phyloP scores from a whole-genome alignment of 2,329 filamentous ascomycete species.

The Dendryphion nanum region DNA sequence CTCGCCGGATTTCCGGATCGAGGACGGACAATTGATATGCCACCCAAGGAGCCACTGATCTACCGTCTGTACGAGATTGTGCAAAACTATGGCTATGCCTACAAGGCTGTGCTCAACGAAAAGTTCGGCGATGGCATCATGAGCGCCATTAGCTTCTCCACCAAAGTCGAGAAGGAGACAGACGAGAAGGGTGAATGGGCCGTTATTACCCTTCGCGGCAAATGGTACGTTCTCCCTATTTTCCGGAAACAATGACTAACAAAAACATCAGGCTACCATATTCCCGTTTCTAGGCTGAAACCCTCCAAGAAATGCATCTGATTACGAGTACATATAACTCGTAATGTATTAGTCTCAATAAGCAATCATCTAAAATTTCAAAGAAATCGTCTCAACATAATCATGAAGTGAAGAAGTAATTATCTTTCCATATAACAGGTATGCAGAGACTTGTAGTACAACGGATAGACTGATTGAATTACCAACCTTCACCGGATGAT shows the following conservation, averaged over 20 bases:
- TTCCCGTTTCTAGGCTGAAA: slow-evolving; percentile 47
- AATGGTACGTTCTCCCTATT: slow-evolving; percentile 64
- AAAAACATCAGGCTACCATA: slow-evolving; percentile 50
- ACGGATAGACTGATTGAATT: too few species aligned
- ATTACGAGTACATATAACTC: too few species aligned
- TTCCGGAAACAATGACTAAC: too few species aligned
- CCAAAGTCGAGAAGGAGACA: slow-evolving; percentile 89
- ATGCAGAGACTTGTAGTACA: too few species aligned
- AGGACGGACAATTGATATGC: slow-evolving; percentile 77
- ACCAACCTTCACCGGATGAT: too few species aligned
- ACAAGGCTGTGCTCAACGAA: slow-evolving; percentile 93
- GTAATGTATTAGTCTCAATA: too few species aligned
- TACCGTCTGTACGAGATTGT: slow-evolving; percentile 93
- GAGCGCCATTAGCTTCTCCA: slow-evolving; percentile 90
- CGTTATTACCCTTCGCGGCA: slow-evolving; percentile 77
- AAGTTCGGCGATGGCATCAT: slow-evolving; percentile 83
- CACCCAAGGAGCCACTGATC: slow-evolving; percentile 79
- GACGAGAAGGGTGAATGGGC: slow-evolving; percentile 84
- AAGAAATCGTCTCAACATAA: too few species aligned
- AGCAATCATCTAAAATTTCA: too few species aligned
- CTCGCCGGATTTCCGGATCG: slow-evolving; percentile 77
- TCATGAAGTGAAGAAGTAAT: too few species aligned
- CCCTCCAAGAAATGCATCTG: too few species aligned
- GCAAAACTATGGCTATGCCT: slow-evolving; percentile 95
- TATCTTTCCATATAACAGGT: too few species aligned